Percentiles rank a stretch among this genome's conserved stretches.
Evolutionary conservation across 2,329 filamentous ascomycete species (phyloP).

Genomic region (Trichoderma endophyticum): DNA sequence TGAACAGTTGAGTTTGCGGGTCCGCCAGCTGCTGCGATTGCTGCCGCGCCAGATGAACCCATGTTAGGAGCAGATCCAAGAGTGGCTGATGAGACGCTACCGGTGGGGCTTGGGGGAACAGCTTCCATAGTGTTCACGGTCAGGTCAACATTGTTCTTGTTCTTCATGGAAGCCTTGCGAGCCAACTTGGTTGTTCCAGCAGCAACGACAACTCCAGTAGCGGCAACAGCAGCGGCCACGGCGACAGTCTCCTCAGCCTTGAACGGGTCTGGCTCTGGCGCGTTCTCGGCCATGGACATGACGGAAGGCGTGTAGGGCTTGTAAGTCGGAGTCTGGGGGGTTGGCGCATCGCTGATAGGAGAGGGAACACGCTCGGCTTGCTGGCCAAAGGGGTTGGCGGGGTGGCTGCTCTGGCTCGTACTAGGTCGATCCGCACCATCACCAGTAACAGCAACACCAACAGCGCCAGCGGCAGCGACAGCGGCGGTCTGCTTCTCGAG

Average conservation of each 20-base stretch:
- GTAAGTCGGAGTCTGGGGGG: neutral
- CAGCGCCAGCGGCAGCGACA: slow-evolving; percentile 23
- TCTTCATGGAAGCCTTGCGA: slow-evolving; percentile 57
- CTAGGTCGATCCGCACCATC: slow-evolving; percentile 49
- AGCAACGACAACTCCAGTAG: slow-evolving; percentile 38
- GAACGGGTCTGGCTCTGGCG: neutral
- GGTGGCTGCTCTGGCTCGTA: slow-evolving; percentile 46
- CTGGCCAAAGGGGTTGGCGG: slow-evolving; percentile 69
- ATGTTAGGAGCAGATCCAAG: slow-evolving; percentile 41
- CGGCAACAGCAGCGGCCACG: slow-evolving; percentile 33
- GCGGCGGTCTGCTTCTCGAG: slow-evolving; percentile 48
- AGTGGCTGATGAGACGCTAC: slow-evolving; percentile 53
- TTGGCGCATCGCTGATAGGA: slow-evolving; percentile 35
- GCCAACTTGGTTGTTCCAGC: slow-evolving; percentile 41
- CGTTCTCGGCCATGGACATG: slow-evolving; percentile 6
- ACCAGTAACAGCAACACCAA: slow-evolving; percentile 24
- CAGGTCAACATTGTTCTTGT: slow-evolving; percentile 52
- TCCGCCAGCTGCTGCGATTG: slow-evolving; percentile 61
- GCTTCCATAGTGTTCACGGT: slow-evolving; percentile 42
- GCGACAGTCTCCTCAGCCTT: slow-evolving; percentile 28
- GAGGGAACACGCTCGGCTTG: slow-evolving; percentile 51
- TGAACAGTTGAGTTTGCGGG: slow-evolving; percentile 67
- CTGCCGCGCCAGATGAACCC: slow-evolving; percentile 49
- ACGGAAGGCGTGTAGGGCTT: slow-evolving; percentile 25
- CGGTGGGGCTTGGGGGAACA: slow-evolving; percentile 57